These are phyloP conservation scores for Daldinia decipiens DNA, from an alignment of 495 filamentous ascomycete genomes.

Conservation along the genomic window DNA sequence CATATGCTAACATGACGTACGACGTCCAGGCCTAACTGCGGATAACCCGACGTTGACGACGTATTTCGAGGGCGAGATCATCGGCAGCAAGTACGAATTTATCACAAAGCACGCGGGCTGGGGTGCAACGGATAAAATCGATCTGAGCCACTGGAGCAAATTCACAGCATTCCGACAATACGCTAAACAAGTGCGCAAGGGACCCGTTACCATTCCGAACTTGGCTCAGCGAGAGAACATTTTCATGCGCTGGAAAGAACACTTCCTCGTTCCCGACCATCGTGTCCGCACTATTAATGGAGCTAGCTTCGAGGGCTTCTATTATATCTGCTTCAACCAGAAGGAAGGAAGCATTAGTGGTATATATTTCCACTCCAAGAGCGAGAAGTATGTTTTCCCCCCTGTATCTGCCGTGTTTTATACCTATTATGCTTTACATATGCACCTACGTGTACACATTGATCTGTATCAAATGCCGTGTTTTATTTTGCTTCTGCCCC, in stretches of 20 bases:
- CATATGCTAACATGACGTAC: slow-evolving; percentile 29
- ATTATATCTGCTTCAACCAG: slow-evolving; percentile 99
- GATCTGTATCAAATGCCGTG: not conserved
- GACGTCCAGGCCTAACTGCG: slow-evolving; percentile 79
- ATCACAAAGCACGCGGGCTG: slow-evolving; percentile 87
- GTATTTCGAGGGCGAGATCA: slow-evolving; percentile 98
- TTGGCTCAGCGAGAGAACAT: slow-evolving; percentile 87
- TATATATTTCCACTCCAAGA: slow-evolving; percentile 98
- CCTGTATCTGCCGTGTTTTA: not conserved
- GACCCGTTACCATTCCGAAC: slow-evolving; percentile 65
- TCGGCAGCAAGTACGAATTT: slow-evolving; percentile 94
- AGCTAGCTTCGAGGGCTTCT: slow-evolving; percentile 98
- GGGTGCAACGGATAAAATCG: slow-evolving; percentile 92
- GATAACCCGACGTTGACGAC: slow-evolving; percentile 97
- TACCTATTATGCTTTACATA: not conserved
- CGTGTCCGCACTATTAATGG: slow-evolving; percentile 87
- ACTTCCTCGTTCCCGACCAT: slow-evolving; percentile 97
- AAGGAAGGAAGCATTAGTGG: slow-evolving; percentile 83
- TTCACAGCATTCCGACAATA: slow-evolving; percentile 88
- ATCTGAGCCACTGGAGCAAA: slow-evolving; percentile 91
- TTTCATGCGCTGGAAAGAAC: slow-evolving; percentile 99
- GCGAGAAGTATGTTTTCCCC: slow-evolving; percentile 78
- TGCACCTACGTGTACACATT: not conserved
- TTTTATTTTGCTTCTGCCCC: not conserved
- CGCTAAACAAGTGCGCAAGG: slow-evolving; percentile 74